Evolutionary conservation across 1,284 basidiomycete species (phyloP), one percentile per base, ranked within the genome.

Genomic region (Taiwanofungus camphoratus): DNA sequence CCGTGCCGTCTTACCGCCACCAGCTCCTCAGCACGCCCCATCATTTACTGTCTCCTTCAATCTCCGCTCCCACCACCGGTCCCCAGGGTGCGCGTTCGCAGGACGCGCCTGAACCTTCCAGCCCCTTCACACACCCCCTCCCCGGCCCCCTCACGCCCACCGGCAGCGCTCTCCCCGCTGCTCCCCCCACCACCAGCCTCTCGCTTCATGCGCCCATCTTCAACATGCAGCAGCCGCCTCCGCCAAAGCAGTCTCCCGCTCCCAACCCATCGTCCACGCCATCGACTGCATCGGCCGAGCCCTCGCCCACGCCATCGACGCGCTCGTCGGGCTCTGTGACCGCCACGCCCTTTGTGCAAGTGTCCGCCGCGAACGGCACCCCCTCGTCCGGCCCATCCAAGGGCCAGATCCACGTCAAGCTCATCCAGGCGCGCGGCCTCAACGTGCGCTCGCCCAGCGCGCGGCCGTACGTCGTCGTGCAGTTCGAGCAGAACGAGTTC

Each of bases 401-500:
- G 62, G 96, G 85, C 57, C 91, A 85, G 70, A 83, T 99, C 44
- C 90, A 92, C 55, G 86, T 99, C 68, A 97, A 97, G 69, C 80
- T 99, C 62, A 91, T 99, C 63, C 82, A 87, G 49, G 96, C 91
- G 4, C 81, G 92, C 45, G 80, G 80, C n/a, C 82, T 99, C 60
- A 82, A 83, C 52, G 83, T 91, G 36, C 71, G 74, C 29, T 74
- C 81, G 19, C 62, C 77, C 15, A 67, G 71, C 39, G 79, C 86
- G 2, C 76, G 87, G 18, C 96, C 95, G 11, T 99, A 99, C 63
- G 91, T 93, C 53, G 95, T 99, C 60, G 92, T 96, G 55, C 88
- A 94, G 64, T 99, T 98, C 66, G 95, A 99, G 71, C 91, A 98
- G 68, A 98, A 94, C 75, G 95, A 99, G 68, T 99, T 98, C 62